Conservation (phyloP, 2,329 filamentous ascomycete species). For the Neopestalotiopsis sp. region DNA sequence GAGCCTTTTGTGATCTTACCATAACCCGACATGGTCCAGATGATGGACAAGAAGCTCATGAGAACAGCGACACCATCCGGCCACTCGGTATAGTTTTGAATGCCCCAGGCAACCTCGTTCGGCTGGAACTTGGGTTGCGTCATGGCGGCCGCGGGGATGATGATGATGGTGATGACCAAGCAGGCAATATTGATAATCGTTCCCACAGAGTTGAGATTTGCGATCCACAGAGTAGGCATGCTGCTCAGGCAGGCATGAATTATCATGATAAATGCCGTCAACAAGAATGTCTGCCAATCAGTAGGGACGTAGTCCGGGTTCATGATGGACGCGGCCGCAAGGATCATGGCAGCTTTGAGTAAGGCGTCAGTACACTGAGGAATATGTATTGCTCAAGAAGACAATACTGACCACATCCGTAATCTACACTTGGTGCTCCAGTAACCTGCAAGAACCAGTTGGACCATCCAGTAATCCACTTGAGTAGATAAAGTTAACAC, state of each 20-base stretch:
- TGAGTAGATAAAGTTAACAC: background rate
- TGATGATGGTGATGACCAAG: conserved; percentile 69
- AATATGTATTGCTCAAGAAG: background rate
- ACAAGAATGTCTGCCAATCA: conserved; percentile 71
- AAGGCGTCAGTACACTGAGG: background rate
- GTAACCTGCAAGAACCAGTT: conserved; percentile 42
- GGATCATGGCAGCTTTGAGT: conserved; percentile 65
- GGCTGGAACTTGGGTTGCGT: conserved; percentile 54
- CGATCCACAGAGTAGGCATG: conserved; percentile 74
- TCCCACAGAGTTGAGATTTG: conserved; percentile 71
- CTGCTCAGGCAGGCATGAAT: conserved; percentile 71
- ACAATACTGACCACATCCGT: conserved; percentile 35
- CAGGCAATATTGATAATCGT: conserved; percentile 75
- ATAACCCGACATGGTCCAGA: conserved; percentile 41
- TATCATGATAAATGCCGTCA: conserved; percentile 71
- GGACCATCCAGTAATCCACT: conserved; percentile 37
- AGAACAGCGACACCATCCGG: conserved; percentile 71
- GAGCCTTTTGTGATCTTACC: conserved; percentile 15
- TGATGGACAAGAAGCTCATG: conserved; percentile 64
- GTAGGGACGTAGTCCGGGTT: conserved; percentile 70
- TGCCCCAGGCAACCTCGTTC: conserved; percentile 64
- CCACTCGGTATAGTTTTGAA: conserved; percentile 71
- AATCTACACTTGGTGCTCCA: conserved; percentile 38
- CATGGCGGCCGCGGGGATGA: conserved; percentile 66
- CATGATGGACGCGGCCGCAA: conserved; percentile 72